Base-by-base conservation (phyloP, 2,329 filamentous ascomycete species). In the Gyromitra esculenta region DNA sequence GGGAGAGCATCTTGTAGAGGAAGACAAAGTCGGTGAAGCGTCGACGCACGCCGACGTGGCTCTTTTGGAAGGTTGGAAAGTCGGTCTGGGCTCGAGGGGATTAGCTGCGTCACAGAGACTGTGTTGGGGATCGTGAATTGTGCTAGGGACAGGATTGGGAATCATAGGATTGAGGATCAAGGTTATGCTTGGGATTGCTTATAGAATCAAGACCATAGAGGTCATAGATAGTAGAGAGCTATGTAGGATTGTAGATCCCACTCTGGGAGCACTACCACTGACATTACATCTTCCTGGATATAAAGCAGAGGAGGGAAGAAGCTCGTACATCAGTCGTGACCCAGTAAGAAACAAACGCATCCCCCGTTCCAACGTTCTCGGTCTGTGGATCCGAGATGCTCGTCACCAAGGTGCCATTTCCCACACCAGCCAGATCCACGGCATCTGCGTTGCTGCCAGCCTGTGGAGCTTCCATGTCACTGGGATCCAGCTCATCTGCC, bases 21-120 rank as follows among this genome's bases (percentile, higher is more conserved):
- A 97, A 99, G 80, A 96, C 91, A 83, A 99, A 99, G 85, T 99
- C 96, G 81, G 95, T 98, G 85, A 97, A 99, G 82, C 96, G 93
- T 80, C 96, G 90, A 78, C 96, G 92, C 78, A 97, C 91, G 35
- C 88, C 87, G 78, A 93, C 94, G 21, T 90, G 89, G 45, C 92
- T 86, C 83, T 91, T 93, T 83, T 96, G 91, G 84, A 98, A 99
- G 79, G 94, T 92, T 80, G 94, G 91, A 84, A 98, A 98, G 81
- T 96, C 94, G 79, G 94, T 97, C 94, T 97, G 52, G 39, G 50
- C 64, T 41, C 48, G 56, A 65, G 45, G 82, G 78, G 60, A 71
- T 65, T 60, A 73, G 69, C 57, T 68, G 52, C 41, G 63, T 31
- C 25, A 31, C 25, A 31, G 25, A 31, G 25, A 31, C 25, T 31